These are phyloP conservation scores for Venustampulla echinocandica DNA, from an alignment of 495 filamentous ascomycete genomes.

Conservation along the genomic window DNA sequence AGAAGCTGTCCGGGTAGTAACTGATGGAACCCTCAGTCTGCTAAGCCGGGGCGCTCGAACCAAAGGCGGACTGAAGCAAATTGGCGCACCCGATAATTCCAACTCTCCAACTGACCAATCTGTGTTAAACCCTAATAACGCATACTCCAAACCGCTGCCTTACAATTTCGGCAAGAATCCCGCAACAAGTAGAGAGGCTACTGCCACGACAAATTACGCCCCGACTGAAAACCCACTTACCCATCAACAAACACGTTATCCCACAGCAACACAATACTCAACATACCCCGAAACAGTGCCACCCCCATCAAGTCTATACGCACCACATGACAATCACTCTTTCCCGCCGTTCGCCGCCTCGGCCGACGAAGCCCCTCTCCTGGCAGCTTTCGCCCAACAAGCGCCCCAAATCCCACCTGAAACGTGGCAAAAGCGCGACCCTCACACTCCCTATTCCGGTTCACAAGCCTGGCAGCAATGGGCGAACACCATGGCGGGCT, in stretches of 20 bases:
- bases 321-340: constrained; percentile 6
- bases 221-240: constrained; percentile 4
- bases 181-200: neutral
- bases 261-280: constrained; percentile 22
- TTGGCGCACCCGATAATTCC: neutral
- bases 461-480: constrained; percentile 21
- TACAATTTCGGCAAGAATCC: constrained; percentile 3
- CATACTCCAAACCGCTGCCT: neutral
- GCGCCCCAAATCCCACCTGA: constrained; percentile 12
- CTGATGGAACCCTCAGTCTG: constrained; percentile 19
- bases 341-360: constrained; percentile 8
- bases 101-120: constrained; percentile 4
- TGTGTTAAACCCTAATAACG: neutral
- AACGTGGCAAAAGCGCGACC: constrained; percentile 1
- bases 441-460: constrained; percentile 1
- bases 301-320: constrained; percentile 14
- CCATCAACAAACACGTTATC: constrained; percentile 21
- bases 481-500: constrained; percentile 16
- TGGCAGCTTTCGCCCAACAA: constrained; percentile 15
- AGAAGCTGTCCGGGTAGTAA: constrained; percentile 20
- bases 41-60: constrained; percentile 7
- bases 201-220: neutral
- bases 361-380: constrained; percentile 17
- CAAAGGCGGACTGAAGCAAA: neutral
- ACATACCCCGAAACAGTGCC: constrained; percentile 9